Percentiles rank a stretch among this genome's conserved stretches.
Evolutionary conservation across 495 filamentous ascomycete genomes (phyloP).

Genomic region (Geoglossum glabrum): DNA sequence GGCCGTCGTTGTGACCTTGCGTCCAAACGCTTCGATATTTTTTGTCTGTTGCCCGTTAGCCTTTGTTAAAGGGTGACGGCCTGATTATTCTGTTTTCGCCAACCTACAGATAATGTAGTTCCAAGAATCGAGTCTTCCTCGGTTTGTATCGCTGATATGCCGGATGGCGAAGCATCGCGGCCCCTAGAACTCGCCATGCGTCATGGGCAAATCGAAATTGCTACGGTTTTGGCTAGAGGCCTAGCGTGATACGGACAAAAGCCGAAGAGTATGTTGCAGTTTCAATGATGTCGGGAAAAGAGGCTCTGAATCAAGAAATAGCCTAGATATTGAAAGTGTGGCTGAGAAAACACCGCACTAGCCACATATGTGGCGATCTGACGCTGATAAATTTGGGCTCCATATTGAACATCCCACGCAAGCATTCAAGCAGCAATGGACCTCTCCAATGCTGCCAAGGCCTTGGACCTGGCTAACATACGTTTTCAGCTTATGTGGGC

Average conservation of each 20-base stretch:
- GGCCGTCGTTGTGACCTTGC: slow-evolving; percentile 88
- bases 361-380: background rate
- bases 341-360: background rate
- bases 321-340: background rate
- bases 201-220: background rate
- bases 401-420: too few species aligned
- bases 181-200: slow-evolving; percentile 5
- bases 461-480: slow-evolving; percentile 78
- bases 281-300: background rate
- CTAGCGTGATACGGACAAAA: background rate
- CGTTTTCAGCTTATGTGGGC: slow-evolving; percentile 86
- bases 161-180: slow-evolving; percentile 4
- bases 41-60: slow-evolving; percentile 35
- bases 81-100: background rate
- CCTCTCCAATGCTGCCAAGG: slow-evolving; percentile 60
- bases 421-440: slow-evolving; percentile 81
- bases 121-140: slow-evolving; percentile 5
- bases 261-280: background rate
- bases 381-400: too few species aligned
- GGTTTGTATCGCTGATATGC: background rate
- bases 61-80: background rate
- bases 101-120: slow-evolving; percentile 4
- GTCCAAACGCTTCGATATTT: slow-evolving; percentile 77
- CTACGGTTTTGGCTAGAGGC: background rate
- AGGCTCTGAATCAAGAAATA: background rate